These are phyloP conservation scores for Starmerella tilneyi DNA, from an alignment of 805 yeast genomes.

Conservation along the genomic window DNA sequence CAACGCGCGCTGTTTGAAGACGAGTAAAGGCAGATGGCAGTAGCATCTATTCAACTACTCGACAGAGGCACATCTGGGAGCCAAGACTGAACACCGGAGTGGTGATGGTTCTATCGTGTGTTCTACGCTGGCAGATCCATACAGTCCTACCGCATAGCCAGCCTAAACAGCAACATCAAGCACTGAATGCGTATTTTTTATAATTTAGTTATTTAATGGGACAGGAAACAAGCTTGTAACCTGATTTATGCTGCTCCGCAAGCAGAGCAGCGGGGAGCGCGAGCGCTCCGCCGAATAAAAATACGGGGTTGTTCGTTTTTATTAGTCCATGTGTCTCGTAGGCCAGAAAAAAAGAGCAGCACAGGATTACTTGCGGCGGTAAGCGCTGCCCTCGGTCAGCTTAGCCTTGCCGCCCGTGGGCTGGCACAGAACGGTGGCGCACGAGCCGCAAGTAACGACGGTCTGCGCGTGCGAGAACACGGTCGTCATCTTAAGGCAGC, in stretches of 20 bases:
- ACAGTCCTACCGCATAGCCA: background rate
- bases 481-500: conserved; percentile 97
- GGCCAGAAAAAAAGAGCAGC: background rate
- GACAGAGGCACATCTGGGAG: too few species aligned
- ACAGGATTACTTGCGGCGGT: conserved; percentile 96
- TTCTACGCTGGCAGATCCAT: background rate
- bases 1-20: too few species aligned
- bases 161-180: background rate
- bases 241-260: conserved; percentile 1
- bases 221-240: too few species aligned
- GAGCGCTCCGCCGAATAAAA: conserved; percentile 8
- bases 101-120: too few species aligned
- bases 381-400: conserved; percentile 98
- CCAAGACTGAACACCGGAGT: too few species aligned
- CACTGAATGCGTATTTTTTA: background rate
- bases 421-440: conserved; percentile 95
- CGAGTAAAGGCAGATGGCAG: too few species aligned
- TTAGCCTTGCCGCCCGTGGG: conserved; percentile 99
- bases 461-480: conserved; percentile 99
- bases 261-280: conserved; percentile 6
- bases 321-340: conserved; percentile 9
- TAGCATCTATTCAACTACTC: too few species aligned
- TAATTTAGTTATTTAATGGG: conserved; percentile 1
- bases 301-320: conserved; percentile 8
- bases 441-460: conserved; percentile 97